Evolutionary conservation across 176 grass and related monocot genomes (phyloP), one percentile per base, ranked within the genome.

Genomic region (Carex pumila): DNA sequence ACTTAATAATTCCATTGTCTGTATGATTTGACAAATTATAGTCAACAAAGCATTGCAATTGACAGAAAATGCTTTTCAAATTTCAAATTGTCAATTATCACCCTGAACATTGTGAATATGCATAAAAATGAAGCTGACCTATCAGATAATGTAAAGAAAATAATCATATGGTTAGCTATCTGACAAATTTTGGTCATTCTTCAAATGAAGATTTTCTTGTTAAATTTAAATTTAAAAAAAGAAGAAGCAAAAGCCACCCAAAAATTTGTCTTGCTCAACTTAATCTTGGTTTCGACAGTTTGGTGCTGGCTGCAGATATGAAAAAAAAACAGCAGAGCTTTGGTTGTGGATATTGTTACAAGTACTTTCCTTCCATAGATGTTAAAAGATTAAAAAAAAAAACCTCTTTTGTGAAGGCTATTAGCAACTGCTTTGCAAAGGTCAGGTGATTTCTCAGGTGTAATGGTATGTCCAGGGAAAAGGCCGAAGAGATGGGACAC

Each of bases 401-500:
- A 25, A 25, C 94, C 94, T 97, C 94, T 92, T 91, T 97, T 97
- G 71, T 88, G 81, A 81, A 97, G 94, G 74, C 83, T 97, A 76
- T 91, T 97, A 30, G 90, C 90, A 79, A 88, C 88, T 83, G 94
- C 90, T 91, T 92, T 92, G 77, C 94, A 97, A 50, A 97, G 87
- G 50, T 94, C 87, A 85, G 92, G 84, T 84, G 92, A 88, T 92
- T 97, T 57, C 87, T 92, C 83, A 8, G 88, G 65, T 81, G 94
- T 85, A 61, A 97, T 88, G 56, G 90, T 91, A 88, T 97, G 94
- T 61, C 94, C 94, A 68, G 94, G 94, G 83, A 90, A 97, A 90
- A 97, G 94, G 82, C 94, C 92, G 77, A 97, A 97, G 4, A 97
- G 87, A 78, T 92, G 94, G 17, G 94, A 97, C 65, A 97, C 83